Base-by-base conservation (phyloP, 2,329 filamentous ascomycete genomes). In the Incumbomyces delicatus region DNA sequence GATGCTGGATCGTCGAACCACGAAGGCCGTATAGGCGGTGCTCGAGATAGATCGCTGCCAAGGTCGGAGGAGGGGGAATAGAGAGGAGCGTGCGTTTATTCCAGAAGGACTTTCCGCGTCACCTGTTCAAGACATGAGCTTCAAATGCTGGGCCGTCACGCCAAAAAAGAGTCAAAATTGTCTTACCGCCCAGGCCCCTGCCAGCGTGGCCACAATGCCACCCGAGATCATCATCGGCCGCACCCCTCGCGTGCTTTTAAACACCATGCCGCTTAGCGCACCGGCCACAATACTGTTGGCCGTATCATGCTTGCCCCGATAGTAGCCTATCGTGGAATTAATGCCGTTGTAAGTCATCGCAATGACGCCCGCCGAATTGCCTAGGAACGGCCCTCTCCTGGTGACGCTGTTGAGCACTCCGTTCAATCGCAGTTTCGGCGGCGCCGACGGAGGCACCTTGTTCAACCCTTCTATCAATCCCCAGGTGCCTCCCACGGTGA, bases 301-400 rank as follows among this genome's bases (percentile, higher is more conserved):
- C 2, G 87, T 78, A 65, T 98, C 94, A 58, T 95, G 88, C 70
- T 87, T 87, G 53, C 87, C 87, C 51, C 89, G 76, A 53, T 81
- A 65, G 59, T 85, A 81, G 33, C 87, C 88, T 51, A 94, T 80
- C 47, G 79, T 79, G 29, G 86, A 92, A 71, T 94, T 95, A 66
- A 92, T 75, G 46, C 86, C 85, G 69, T 96, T 98, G 71, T 98
- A 98, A 44, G 88, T 81, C 74, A 98, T 89, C 30, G 94, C 92
- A 45, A 98, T 81, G 30, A 96, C 90, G 61, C 88, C 92, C 1
- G 90, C 90, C 29, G 87, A 94, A 73, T 98, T 98, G 36, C 92
- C 92, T 57, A 98, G 68, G 70, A 95, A 98, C 11, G 92, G 92
- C 2, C 92, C 92, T 66, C 92, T 76, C 61, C 92, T 73, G 50